Evolutionary conservation across 1,139 yeast genomes (phyloP).

Genomic region (Saccharomycopsis phalli): DNA sequence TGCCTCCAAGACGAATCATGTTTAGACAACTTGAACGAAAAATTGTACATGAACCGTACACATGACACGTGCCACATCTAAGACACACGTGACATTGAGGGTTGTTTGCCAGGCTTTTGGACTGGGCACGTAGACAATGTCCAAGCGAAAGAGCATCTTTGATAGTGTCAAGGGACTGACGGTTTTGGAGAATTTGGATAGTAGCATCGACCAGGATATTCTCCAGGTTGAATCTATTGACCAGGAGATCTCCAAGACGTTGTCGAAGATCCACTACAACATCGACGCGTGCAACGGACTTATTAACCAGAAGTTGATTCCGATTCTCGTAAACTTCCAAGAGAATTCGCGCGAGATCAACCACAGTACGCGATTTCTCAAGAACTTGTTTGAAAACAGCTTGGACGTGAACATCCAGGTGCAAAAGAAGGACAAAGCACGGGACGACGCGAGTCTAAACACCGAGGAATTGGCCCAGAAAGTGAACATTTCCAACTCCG

Average conservation of each 20-base stretch:
- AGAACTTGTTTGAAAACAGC: slow-evolving; percentile 19
- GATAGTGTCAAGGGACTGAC: slow-evolving; percentile 13
- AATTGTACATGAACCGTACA: no score
- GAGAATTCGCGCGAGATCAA: slow-evolving; percentile 15
- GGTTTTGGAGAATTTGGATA: neutral
- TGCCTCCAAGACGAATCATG: slow-evolving; percentile 14
- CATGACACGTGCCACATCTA: no score
- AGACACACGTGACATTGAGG: no score
- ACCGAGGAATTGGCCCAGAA: slow-evolving; percentile 7
- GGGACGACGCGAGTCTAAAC: neutral
- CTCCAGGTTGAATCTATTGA: slow-evolving; percentile 16
- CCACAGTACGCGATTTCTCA: slow-evolving; percentile 17
- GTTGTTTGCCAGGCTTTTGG: no score
- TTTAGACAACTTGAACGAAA: neutral
- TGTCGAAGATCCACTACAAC: slow-evolving; percentile 17
- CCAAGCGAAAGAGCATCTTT: slow-evolving; percentile 19
- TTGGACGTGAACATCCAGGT: slow-evolving; percentile 20
- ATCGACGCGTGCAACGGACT: slow-evolving; percentile 16
- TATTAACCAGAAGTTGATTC: slow-evolving; percentile 14
- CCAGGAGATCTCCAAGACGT: slow-evolving; percentile 19
- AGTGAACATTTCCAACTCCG: slow-evolving; percentile 10
- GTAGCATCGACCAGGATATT: slow-evolving; percentile 14
- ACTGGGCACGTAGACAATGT: no score
- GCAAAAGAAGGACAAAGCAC: slow-evolving; percentile 3
- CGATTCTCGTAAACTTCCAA: slow-evolving; percentile 14